Base-by-base conservation (phyloP, 2,329 filamentous ascomycete genomes). In the Boeremia lycopersici region DNA sequence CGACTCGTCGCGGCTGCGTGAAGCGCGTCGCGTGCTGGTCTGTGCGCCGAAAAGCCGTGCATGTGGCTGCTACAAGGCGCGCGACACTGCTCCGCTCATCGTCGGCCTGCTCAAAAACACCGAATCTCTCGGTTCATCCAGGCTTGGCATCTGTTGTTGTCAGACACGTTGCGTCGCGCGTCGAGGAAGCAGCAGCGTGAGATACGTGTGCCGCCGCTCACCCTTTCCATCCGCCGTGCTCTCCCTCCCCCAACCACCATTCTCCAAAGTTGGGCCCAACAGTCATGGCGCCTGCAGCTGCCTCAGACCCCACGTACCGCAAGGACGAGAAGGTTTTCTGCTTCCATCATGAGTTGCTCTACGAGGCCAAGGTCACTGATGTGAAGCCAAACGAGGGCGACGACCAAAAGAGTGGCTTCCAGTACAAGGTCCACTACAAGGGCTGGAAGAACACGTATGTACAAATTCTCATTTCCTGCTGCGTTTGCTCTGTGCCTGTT, bases 341-440 rank as follows among this genome's bases (percentile, higher is more conserved):
- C 80, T 98, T 98, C 73, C 95, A 99, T 75, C 91, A 93, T 78
- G 93, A 98, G 71, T 87, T 98, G 78, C 86, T 99, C 46, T 99
- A 99, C 73, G 95, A 99, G 77, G 95, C 95, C 63, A 98, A 98
- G 78, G 88, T 99, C 47, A 85, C 96, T 61, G 93, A 97, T 62
- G 82, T 90, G 29, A 86, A 83, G 65, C 78, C 80, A 74, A 81
- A 83, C 69, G 85, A 88, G 57, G 74, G 78, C 6, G 80, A 80
- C 39, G 88, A 88, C 70, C 88, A 89, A 76, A 87, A 86, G 74
- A 88, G 88, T 57, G 86, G 89, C 30, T 92, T 86, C 72, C 86
- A 91, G 74, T 99, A 96, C 79, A 90, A 90, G 71, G 90, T 99
- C 50, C 95, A 99, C 78, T 99, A 99, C 81, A 98, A 98, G 78